These are phyloP conservation scores for Tetradesmus lagerheimii DNA, from an alignment of 139 green algal genomes.

Conservation along the genomic window DNA sequence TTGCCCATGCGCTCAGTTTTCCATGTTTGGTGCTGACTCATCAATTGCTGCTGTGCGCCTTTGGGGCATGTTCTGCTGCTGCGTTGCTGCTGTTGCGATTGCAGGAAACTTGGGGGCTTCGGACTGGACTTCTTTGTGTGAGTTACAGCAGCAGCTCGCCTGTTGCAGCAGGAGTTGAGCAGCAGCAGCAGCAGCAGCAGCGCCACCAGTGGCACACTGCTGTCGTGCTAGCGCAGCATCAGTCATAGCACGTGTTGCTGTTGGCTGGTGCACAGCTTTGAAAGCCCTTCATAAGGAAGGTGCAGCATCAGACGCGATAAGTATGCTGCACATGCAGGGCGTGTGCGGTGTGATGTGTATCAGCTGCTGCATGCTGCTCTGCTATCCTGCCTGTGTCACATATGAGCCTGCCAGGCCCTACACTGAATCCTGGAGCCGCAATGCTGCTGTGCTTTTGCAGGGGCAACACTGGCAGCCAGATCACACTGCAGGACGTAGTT, in stretches of 20 bases:
- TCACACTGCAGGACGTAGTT: not conserved
- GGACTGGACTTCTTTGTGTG: conserved; percentile 30
- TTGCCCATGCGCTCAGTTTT: not conserved
- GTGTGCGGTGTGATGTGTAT: too few species aligned
- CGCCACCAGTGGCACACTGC: not conserved
- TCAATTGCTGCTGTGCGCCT: not conserved
- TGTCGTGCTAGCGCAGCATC: too few species aligned
- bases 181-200: not conserved
- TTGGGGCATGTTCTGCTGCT: not conserved
- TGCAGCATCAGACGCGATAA: too few species aligned
- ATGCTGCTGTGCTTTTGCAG: conserved; percentile 6
- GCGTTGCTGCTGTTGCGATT: not conserved
- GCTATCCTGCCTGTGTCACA: too few species aligned
- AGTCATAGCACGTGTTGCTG: too few species aligned
- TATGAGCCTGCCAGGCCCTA: too few species aligned
- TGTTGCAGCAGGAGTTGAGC: not conserved
- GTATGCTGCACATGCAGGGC: too few species aligned
- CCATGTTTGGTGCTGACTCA: not conserved
- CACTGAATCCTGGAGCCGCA: too few species aligned
- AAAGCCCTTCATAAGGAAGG: too few species aligned
- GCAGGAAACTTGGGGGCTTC: conserved; percentile 32
- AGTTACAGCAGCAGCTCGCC: conserved; percentile 8
- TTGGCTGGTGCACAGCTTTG: too few species aligned
- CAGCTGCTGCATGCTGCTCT: too few species aligned
- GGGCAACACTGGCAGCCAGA: conserved; percentile 8